Conservation (phyloP, 306 rosid genomes). For the Cucurbita maxima region DNA sequence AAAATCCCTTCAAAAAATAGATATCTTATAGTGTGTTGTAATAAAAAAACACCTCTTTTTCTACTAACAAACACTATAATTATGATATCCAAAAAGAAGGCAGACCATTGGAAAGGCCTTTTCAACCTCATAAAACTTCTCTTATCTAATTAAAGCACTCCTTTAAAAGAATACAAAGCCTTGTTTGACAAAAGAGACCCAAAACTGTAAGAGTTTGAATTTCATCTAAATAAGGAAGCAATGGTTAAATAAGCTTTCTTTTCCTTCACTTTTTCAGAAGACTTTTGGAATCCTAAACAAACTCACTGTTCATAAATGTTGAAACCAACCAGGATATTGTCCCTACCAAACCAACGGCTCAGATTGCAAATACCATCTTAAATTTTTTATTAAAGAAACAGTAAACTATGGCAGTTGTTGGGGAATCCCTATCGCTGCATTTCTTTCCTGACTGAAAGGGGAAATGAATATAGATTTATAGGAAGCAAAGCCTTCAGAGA, state of each 20-base stretch:
- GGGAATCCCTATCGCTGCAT: constrained; percentile 49
- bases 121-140: background rate
- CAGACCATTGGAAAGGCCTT: background rate
- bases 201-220: background rate
- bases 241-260: background rate
- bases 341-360: constrained; percentile 4
- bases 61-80: constrained; percentile 1
- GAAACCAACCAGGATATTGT: constrained; percentile 1
- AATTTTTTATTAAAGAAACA: constrained; percentile 3
- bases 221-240: background rate
- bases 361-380: constrained; percentile 6
- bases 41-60: background rate
- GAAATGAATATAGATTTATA: constrained; percentile 5
- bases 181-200: background rate
- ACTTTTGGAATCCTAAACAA: background rate
- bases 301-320: background rate
- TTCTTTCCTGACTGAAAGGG: constrained; percentile 19
- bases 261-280: background rate
- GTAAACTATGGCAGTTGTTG: constrained; percentile 38
- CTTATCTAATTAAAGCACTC: background rate
- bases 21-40: background rate
- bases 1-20: background rate
- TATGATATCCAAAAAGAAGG: background rate
- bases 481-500: constrained; percentile 1
- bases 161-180: background rate